These are phyloP conservation scores for Mangifera indica DNA, from an alignment of 345 rosid species.

Conservation along the genomic window DNA sequence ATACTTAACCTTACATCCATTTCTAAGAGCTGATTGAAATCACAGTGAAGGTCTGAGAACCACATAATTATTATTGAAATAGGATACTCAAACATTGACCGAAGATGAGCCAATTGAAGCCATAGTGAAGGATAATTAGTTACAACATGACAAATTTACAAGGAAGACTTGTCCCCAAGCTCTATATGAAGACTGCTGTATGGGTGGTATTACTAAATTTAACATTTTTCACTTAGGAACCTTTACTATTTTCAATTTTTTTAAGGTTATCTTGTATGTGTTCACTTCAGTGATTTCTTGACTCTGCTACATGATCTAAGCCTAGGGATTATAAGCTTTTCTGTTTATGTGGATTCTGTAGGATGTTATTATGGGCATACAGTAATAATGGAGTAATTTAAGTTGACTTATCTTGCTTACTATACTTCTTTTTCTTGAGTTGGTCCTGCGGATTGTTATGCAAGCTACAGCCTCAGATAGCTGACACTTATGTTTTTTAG, in stretches of 20 bases:
- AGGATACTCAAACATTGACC: not conserved
- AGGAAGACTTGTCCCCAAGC: no score
- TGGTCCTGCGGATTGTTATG: not conserved
- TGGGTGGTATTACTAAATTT: not conserved
- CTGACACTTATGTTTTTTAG: not conserved
- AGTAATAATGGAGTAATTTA: not conserved
- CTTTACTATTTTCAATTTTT: not conserved
- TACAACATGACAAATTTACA: not conserved
- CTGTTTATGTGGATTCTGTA: not conserved
- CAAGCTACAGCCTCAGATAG: not conserved
- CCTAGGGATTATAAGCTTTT: not conserved
- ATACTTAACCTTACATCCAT: not conserved
- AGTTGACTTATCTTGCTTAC: not conserved
- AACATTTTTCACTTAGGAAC: not conserved
- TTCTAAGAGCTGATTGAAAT: not conserved
- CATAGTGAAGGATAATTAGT: not conserved
- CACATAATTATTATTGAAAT: not conserved
- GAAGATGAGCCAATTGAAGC: not conserved
- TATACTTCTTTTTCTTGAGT: not conserved
- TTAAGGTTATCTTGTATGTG: not conserved
- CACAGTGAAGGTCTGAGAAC: slow-evolving; percentile 9
- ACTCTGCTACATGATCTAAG: not conserved
- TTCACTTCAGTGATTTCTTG: not conserved
- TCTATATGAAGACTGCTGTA: not conserved
- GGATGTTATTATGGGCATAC: not conserved